Evolutionary conservation across 805 yeast species (phyloP), one percentile per base, ranked within the genome.

Genomic region (Metschnikowia orientalis): DNA sequence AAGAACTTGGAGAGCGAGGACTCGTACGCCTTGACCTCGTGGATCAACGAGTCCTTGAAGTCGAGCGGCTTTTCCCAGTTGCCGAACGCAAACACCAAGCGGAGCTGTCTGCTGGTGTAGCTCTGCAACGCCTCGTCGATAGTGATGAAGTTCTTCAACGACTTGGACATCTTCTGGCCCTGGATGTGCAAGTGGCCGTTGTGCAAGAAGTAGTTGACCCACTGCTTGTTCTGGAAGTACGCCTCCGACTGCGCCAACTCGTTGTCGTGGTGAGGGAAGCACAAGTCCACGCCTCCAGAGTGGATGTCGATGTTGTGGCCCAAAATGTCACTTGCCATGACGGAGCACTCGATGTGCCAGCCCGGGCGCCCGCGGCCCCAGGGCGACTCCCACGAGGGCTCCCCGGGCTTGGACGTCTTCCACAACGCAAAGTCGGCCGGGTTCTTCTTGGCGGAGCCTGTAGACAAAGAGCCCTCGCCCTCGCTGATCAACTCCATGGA

Each of bases 321-420:
- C 23, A 84, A 71, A 28, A 89, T 73, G 47, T 88, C 95, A 32
- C 88, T 74, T 2, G 97, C 97, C 98, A 92, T 92, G 13, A 92
- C 98, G 6, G 97, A 88, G 72, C 98, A 92, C 63, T 92, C 98
- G 57, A 92, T 92, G 58, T 92, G 98, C 98, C 98, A 92, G 4
- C 98, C 98, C 9, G 98, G 98, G 58, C 98, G 81, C 33, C 98
- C 98, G 38, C 69, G 69, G 16, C 98, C 98, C 97, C 97, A 92
- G 17, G 90, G 89, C 2, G 96, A 86, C 5, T 71, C 75, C 97
- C 97, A 92, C 29, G 78, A 74, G 15, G 98, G 98, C 63, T 92
- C 98, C 49, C 98, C 98, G 6, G 95, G 90, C 56, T 92, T 92
- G 6, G 95, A 83, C 0, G 89, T 77, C 57, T 92, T 92, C 98